Percentiles rank a stretch among this genome's conserved stretches.
phyloP scores from a whole-genome alignment of 2,329 filamentous ascomycete species.

The Stagonosporopsis chrysanthemi region DNA sequence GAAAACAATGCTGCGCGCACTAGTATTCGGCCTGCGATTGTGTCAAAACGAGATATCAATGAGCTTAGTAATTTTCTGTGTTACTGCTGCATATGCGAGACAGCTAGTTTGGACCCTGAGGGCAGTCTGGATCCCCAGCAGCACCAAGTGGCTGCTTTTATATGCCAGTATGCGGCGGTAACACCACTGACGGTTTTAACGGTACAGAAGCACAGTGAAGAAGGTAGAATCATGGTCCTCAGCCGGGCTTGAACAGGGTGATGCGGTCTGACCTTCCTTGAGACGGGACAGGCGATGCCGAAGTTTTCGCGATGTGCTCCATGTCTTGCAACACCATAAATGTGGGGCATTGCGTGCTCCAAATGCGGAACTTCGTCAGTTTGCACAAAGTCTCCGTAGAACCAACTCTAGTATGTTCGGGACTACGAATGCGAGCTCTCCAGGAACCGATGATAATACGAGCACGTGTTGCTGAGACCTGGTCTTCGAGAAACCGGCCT shows the following conservation, averaged over 20 bases:
- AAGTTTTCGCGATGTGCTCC: background rate
- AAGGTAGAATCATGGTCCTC: background rate
- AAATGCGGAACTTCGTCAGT: background rate
- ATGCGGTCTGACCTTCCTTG: background rate
- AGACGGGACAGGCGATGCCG: background rate
- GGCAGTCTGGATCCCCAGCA: no score
- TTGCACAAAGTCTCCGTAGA: background rate
- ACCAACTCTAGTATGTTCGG: background rate
- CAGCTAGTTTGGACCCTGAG: no score
- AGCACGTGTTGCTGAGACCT: background rate
- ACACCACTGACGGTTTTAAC: background rate
- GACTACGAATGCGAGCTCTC: background rate
- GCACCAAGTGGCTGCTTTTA: no score
- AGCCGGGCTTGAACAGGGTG: background rate
- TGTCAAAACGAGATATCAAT: no score
- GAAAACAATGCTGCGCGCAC: no score
- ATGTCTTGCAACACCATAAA: background rate
- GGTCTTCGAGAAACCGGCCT: background rate
- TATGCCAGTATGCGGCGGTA: no score
- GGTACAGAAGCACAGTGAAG: background rate
- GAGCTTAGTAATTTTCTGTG: no score
- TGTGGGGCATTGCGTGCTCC: slow-evolving; percentile 14
- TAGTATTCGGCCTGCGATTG: no score
- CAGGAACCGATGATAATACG: background rate
- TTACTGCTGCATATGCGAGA: no score